Percentiles rank a stretch among this genome's conserved stretches.
These are phyloP conservation scores for Cystofilobasidium ferigula DNA, from an alignment of 768 basidiomycete species.

Conservation along the genomic window DNA sequence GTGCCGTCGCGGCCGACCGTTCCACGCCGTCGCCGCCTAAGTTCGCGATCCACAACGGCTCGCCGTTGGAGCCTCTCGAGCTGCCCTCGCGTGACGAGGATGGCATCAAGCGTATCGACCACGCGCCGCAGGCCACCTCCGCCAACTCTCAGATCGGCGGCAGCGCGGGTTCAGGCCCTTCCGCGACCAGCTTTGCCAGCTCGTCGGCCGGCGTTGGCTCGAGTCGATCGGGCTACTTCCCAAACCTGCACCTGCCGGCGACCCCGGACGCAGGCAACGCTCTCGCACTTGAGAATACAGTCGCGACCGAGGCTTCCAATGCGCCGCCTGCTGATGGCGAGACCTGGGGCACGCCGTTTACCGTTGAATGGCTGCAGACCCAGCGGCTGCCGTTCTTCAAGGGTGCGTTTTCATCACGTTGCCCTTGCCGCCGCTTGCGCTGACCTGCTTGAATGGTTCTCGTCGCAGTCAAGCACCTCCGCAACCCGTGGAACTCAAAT, in stretches of 20 bases:
- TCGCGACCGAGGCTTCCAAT: slow-evolving; percentile 26
- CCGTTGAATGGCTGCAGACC: slow-evolving; percentile 60
- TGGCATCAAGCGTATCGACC: slow-evolving; percentile 37
- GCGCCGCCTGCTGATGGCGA: slow-evolving; percentile 25
- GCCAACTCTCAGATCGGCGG: neutral
- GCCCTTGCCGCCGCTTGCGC: neutral
- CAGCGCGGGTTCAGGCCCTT: slow-evolving; percentile 23
- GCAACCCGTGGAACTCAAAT: slow-evolving; percentile 89
- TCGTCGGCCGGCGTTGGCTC: slow-evolving; percentile 1
- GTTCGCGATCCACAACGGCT: neutral
- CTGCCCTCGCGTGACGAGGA: slow-evolving; percentile 26
- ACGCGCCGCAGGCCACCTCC: slow-evolving; percentile 14
- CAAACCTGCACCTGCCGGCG: slow-evolving; percentile 13
- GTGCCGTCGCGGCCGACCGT: neutral
- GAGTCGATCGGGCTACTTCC: neutral
- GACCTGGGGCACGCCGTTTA: slow-evolving; percentile 67
- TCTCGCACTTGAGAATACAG: neutral
- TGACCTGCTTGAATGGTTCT: slow-evolving; percentile 51
- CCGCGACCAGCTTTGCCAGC: neutral
- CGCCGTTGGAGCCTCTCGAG: neutral
- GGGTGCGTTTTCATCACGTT: neutral
- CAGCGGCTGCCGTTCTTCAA: neutral
- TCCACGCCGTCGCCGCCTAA: neutral
- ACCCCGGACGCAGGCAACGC: neutral
- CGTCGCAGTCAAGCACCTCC: slow-evolving; percentile 59